A percentile compares a stretch with the other conserved stretches of the same genome.
Conservation (phyloP, 306 rosid species). For the Ormosia semicastrata region DNA sequence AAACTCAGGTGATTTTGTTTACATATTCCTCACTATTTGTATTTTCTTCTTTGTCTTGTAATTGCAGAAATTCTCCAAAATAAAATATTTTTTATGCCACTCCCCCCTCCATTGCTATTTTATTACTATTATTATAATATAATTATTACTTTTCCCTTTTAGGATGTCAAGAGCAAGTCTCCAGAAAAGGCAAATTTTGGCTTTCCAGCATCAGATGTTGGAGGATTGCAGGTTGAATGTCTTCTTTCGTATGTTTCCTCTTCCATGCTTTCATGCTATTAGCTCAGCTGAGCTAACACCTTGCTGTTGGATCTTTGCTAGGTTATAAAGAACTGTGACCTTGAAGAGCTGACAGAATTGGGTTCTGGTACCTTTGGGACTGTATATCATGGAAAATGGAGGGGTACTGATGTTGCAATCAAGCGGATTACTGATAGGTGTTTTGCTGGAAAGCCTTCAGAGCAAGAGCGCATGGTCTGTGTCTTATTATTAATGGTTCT, state of each 20-base stretch:
- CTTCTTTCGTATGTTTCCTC: slow-evolving; percentile 5
- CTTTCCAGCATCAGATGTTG: slow-evolving; percentile 62
- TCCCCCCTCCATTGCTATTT: background rate
- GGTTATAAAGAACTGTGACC: slow-evolving; percentile 81
- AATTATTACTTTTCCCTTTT: slow-evolving; percentile 14
- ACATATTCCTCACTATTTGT: background rate
- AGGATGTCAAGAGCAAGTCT: slow-evolving; percentile 57
- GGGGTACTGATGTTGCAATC: slow-evolving; percentile 85
- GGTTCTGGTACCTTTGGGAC: slow-evolving; percentile 94
- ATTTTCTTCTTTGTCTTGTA: background rate
- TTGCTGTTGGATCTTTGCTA: slow-evolving; percentile 24
- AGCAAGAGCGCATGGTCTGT: slow-evolving; percentile 87
- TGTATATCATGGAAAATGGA: slow-evolving; percentile 91
- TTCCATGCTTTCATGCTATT: slow-evolving; percentile 16
- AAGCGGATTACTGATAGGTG: slow-evolving; percentile 83
- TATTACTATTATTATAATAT: background rate
- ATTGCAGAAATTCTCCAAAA: slow-evolving; percentile 2
- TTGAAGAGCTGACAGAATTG: slow-evolving; percentile 80
- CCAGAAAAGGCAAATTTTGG: slow-evolving; percentile 58
- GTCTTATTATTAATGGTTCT: slow-evolving; percentile 4
- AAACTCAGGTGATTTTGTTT: slow-evolving; percentile 44
- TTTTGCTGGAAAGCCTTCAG: slow-evolving; percentile 83
- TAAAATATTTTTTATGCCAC: background rate
- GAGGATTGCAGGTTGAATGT: slow-evolving; percentile 75
- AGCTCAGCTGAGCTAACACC: slow-evolving; percentile 10